A percentile compares a stretch with the other conserved stretches of the same genome.
phyloP scores from a whole-genome alignment of 2,329 filamentous ascomycete genomes.

The Tolypocladium pustulatum region DNA sequence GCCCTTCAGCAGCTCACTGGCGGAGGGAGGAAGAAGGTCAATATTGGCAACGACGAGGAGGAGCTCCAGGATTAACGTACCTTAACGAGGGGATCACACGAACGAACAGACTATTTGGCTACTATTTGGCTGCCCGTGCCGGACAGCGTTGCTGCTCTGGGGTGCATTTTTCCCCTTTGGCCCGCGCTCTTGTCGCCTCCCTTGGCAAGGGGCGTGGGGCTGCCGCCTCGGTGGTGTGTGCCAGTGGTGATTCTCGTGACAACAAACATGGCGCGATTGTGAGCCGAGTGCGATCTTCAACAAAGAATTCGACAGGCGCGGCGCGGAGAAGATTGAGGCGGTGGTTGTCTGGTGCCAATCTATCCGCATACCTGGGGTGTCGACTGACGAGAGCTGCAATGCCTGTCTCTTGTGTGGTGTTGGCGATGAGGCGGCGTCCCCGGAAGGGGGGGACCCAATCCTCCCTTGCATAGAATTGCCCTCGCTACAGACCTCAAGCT shows the following conservation, averaged over 20 bases:
- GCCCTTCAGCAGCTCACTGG: conserved; percentile 81
- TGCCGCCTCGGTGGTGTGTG: background rate
- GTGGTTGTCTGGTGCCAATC: conserved; percentile 28
- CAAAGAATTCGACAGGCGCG: conserved; percentile 18
- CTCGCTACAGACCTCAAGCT: conserved; percentile 22
- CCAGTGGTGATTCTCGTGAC: background rate
- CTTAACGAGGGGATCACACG: conserved; percentile 5
- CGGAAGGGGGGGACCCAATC: conserved; percentile 4
- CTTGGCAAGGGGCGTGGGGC: conserved; percentile 6
- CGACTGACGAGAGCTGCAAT: conserved; percentile 4
- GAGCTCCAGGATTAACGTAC: conserved; percentile 30
- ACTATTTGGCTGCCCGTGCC: conserved; percentile 9
- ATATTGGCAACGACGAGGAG: conserved; percentile 63
- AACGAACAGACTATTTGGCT: conserved; percentile 9
- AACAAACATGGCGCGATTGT: conserved; percentile 3
- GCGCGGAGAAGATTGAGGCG: conserved; percentile 11
- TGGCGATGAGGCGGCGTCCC: conserved; percentile 13
- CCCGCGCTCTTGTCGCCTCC: conserved; percentile 4
- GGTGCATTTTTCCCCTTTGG: conserved; percentile 3
- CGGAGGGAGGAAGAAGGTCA: conserved; percentile 78
- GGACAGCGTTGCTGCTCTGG: conserved; percentile 3
- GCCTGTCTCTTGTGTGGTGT: conserved; percentile 7
- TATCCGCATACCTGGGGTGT: conserved; percentile 27
- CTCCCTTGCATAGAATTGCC: conserved; percentile 26
- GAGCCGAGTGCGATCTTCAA: conserved; percentile 9